Conservation (phyloP, 495 filamentous ascomycete genomes). For the Xylaria nigripes region DNA sequence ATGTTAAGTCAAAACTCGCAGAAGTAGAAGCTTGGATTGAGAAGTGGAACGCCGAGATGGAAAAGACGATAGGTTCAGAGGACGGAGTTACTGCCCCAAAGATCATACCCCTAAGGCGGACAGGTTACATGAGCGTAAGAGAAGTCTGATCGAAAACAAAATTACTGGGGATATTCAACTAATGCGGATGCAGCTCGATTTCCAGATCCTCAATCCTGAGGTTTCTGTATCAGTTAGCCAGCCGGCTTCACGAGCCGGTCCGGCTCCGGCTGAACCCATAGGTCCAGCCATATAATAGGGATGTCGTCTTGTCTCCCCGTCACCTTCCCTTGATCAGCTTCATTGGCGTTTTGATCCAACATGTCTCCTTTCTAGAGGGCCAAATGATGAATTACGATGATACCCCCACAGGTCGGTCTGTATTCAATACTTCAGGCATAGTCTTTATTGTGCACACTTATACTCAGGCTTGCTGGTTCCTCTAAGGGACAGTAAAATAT, state of each 20-base stretch:
- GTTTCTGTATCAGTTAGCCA: conserved; percentile 35
- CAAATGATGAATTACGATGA: conserved; percentile 13
- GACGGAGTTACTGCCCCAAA: conserved; percentile 51
- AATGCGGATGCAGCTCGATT: conserved; percentile 51
- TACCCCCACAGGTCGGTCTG: conserved; percentile 8
- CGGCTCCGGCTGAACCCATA: conserved; percentile 9
- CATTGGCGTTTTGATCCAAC: not conserved
- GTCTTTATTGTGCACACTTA: not conserved
- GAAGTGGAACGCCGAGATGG: conserved; percentile 65
- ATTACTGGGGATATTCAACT: conserved; percentile 5
- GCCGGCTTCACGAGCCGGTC: conserved; percentile 22
- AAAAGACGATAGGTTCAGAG: conserved; percentile 42
- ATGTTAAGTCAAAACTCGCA: conserved; percentile 57
- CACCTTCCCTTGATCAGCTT: not conserved
- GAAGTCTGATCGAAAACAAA: not conserved
- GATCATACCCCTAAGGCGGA: conserved; percentile 68
- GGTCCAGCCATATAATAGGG: not conserved
- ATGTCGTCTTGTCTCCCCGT: not conserved
- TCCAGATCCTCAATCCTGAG: conserved; percentile 77
- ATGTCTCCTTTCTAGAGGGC: conserved; percentile 2
- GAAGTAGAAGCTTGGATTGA: conserved; percentile 69
- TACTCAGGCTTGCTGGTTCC: not conserved
- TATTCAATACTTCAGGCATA: conserved; percentile 1
- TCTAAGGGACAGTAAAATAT: not conserved
- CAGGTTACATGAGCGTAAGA: conserved; percentile 78